These are phyloP conservation scores for Monilinia polystroma DNA, from an alignment of 2,329 filamentous ascomycete species.

Conservation along the genomic window DNA sequence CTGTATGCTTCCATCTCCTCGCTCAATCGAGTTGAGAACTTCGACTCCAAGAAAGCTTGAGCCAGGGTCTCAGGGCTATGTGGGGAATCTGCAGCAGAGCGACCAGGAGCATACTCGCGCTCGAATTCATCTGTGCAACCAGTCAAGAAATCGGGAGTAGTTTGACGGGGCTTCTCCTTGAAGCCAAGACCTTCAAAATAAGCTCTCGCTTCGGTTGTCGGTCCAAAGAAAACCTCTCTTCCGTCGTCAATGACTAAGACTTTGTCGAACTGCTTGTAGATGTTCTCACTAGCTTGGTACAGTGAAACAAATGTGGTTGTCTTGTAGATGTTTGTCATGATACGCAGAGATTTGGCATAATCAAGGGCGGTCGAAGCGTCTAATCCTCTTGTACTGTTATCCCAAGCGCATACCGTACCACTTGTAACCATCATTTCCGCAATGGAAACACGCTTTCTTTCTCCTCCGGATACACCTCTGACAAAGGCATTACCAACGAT, in stretches of 20 bases:
- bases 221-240: constrained; percentile 64
- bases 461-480: constrained; percentile 66
- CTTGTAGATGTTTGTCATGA: constrained; percentile 75
- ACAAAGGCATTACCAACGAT: constrained; percentile 81
- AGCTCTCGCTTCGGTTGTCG: constrained; percentile 57
- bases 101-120: constrained; percentile 68
- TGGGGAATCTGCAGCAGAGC: constrained; percentile 64
- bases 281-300: constrained; percentile 68
- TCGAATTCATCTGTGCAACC: constrained; percentile 70
- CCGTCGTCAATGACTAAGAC: constrained; percentile 75
- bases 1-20: constrained; percentile 70
- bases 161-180: constrained; percentile 54
- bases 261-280: constrained; percentile 76
- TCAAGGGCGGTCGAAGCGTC: constrained; percentile 78
- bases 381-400: constrained; percentile 77
- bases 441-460: constrained; percentile 77
- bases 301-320: constrained; percentile 67
- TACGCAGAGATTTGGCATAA: constrained; percentile 67
- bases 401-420: constrained; percentile 72
- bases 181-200: constrained; percentile 68
- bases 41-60: constrained; percentile 68
- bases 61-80: constrained; percentile 65
- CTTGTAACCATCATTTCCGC: constrained; percentile 75
- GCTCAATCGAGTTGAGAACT: constrained; percentile 54
- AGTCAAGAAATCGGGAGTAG: constrained; percentile 76